phyloP scores from a whole-genome alignment of 257 asterid species.

The Mentha longifolia region DNA sequence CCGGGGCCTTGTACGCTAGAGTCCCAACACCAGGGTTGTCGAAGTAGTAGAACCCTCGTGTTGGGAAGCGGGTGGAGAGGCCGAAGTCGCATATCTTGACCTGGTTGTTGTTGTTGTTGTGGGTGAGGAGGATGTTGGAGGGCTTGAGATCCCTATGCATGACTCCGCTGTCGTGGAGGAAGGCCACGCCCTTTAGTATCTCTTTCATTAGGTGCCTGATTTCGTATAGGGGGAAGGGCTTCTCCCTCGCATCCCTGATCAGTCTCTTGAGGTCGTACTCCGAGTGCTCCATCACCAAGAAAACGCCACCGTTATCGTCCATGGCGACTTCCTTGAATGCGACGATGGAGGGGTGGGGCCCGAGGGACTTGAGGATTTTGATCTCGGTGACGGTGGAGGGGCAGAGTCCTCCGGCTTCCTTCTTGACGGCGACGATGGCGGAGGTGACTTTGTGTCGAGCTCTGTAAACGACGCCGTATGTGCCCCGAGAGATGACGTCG shows the following conservation, averaged over 20 bases:
- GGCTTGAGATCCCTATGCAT: constrained; percentile 13
- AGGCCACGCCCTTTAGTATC: not conserved
- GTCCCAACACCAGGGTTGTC: not conserved
- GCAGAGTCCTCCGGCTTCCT: not conserved
- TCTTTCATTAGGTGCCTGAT: not conserved
- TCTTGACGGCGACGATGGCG: not conserved
- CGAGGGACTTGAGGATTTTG: not conserved
- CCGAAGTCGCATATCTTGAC: not conserved
- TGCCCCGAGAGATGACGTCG: not conserved
- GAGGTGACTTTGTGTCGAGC: not conserved
- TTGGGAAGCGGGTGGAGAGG: not conserved
- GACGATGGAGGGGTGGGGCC: constrained; percentile 4
- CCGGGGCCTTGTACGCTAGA: not conserved
- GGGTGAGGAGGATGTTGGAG: not conserved
- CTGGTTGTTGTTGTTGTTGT: not conserved
- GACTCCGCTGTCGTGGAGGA: not conserved
- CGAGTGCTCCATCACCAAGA: not conserved
- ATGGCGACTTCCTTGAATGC: not conserved
- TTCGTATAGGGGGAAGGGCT: not conserved
- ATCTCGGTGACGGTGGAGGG: not conserved
- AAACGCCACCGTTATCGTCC: not conserved
- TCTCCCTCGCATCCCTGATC: too few relatives aligned
- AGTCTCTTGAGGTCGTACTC: not conserved
- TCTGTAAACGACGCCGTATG: not conserved
- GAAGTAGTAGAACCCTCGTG: too few relatives aligned